Base-by-base conservation (phyloP, 1,139 yeast species). In the Suhomyces taliae region DNA sequence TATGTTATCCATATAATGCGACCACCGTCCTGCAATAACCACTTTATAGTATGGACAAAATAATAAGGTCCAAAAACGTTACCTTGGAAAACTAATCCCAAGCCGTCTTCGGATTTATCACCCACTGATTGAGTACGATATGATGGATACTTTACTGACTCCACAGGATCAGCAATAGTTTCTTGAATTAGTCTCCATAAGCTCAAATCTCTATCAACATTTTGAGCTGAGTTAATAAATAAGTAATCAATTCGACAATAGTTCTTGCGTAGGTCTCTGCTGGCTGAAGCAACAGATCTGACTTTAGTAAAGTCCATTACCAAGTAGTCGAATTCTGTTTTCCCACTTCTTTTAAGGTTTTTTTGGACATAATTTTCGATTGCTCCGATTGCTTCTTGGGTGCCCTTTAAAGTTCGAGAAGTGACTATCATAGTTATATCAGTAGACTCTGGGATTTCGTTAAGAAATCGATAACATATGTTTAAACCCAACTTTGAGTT, bases 1-100 rank as follows among this genome's bases (percentile, higher is more conserved):
- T 95, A 85, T 4, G 95, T 83, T 35, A 91, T 82, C 97, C 97
- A 91, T 12, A 93, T 73, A 29, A 93, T 72, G 47, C 78, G 76
- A 1, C 93, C 90, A 1, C 83, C 83, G 12, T 71, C 62, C 19
- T 65, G 55, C 31, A 90, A 69, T 37, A 84, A 65, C 11, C 81
- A 82, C 43, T 69, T 62, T 34, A 87, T 69, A 53, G 76, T 83
- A 55, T 85, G 88, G 39, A 88, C 71, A 45, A 93, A 71, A 64
- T 84, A 93, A 70, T 89, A 91, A 1, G 98, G 99, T 0, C 97
- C 96, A 67, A 95, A 88, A 10, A 91, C 96, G 62, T 93, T 93
- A 4, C 95, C 96, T 67, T 93, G 97, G 68, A 93, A 95, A 6
- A 90, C 91, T 35, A 87, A 70, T 0, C 99, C 98, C 74, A 93